These are phyloP conservation scores for Aspergillus fumigatus DNA, from an alignment of 2,329 filamentous ascomycete genomes.

Conservation along the genomic window DNA sequence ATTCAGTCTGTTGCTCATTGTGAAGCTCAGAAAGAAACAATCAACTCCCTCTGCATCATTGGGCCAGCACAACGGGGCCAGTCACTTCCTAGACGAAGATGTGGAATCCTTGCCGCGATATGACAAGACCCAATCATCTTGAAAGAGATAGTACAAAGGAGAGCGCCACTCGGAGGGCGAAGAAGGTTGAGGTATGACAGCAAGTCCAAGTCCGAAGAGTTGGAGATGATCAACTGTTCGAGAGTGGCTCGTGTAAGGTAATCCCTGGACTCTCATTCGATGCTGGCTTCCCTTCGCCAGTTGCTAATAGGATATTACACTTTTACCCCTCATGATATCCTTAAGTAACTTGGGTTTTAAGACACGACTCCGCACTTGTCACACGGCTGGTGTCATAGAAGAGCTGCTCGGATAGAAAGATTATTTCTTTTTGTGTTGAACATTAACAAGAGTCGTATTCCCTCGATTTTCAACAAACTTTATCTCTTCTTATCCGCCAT, in stretches of 20 bases:
- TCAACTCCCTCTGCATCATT: not conserved
- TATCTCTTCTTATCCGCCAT: no score
- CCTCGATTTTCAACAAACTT: not conserved
- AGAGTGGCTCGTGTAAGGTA: conserved; percentile 3
- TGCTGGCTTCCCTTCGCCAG: not conserved
- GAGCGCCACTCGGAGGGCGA: conserved; percentile 4
- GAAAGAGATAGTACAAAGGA: conserved; percentile 1
- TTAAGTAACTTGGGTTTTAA: not conserved
- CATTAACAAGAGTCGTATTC: no score
- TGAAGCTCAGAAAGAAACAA: not conserved
- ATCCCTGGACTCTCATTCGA: conserved; percentile 3
- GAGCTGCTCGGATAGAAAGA: not conserved
- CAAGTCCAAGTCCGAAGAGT: not conserved
- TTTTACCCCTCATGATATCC: not conserved
- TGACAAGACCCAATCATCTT: not conserved
- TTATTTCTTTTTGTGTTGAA: not conserved
- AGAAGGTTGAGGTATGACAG: conserved; percentile 3
- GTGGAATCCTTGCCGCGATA: not conserved
- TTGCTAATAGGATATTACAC: not conserved
- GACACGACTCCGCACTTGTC: not conserved
- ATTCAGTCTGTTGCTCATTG: not conserved
- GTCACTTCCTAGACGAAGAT: not conserved
- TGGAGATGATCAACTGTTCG: not conserved
- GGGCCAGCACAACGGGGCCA: not conserved
- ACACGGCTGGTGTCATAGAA: not conserved